Percentiles rank a stretch among this genome's conserved stretches.
phyloP scores from a whole-genome alignment of 1,284 basidiomycete species.

The Termitomyces sp. region DNA sequence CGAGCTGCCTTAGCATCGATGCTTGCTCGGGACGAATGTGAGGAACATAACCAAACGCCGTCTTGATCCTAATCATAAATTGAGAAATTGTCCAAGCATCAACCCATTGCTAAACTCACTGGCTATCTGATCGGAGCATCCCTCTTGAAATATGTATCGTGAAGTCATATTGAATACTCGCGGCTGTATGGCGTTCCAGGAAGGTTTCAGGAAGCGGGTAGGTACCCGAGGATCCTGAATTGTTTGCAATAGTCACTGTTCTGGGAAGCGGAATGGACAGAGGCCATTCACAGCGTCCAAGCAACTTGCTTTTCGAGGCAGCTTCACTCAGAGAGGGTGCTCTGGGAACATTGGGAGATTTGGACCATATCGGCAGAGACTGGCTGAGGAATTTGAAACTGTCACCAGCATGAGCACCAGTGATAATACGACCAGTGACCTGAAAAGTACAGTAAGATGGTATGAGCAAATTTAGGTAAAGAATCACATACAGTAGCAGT shows the following conservation, averaged over 20 bases:
- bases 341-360: conserved; percentile 33
- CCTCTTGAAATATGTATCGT: conserved; percentile 39
- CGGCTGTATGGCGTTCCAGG: conserved; percentile 39
- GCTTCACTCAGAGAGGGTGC: conserved; percentile 35
- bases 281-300: conserved; percentile 40
- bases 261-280: conserved; percentile 40
- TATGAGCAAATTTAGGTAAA: not conserved
- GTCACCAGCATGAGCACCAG: conserved; percentile 37
- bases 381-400: conserved; percentile 39
- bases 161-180: conserved; percentile 45
- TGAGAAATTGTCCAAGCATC: not conserved
- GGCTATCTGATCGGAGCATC: conserved; percentile 41
- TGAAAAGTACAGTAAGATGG: conserved; percentile 13
- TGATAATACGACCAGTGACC: conserved; percentile 45
- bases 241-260: conserved; percentile 31
- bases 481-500: conserved; percentile 31
- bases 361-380: conserved; percentile 41
- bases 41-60: conserved; percentile 46
- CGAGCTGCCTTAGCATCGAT: conserved; percentile 42
- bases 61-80: conserved; percentile 34
- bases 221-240: conserved; percentile 30
- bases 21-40: conserved; percentile 39
- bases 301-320: conserved; percentile 33
- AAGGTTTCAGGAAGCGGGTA: conserved; percentile 45
- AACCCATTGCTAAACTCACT: conserved; percentile 27